Base-by-base conservation (phyloP, 2,329 filamentous ascomycete species). In the Apiospora hydei region DNA sequence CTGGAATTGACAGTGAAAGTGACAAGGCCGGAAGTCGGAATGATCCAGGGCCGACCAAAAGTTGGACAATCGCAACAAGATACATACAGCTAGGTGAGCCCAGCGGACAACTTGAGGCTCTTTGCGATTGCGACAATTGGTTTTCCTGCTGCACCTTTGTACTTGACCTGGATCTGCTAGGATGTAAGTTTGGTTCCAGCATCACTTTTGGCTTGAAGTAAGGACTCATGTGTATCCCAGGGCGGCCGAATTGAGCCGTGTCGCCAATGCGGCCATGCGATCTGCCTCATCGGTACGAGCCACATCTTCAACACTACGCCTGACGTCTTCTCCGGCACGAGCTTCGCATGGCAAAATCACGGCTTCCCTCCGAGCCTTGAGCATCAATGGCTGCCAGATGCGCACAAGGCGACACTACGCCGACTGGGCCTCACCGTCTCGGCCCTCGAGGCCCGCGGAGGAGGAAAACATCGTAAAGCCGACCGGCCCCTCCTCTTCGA, bases 381-480 rank as follows among this genome's bases (percentile, higher is more conserved):
- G 49, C 47, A 57, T 69, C 47, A 69, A 43, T 43, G 47, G 68
- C 47, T 51, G 30, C 34, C 26, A 18, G 18, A 41, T 24, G 34
- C 57, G 57, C 34, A 64, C 66, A 30, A 13, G n/a, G 21, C 72
- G 72, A 6, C 47, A 38, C 67, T 34, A 78, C 34, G 77, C 78
- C 8, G 69, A 73, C 10, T 76, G 75, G 30, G 34, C 75, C 34
- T 47, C 75, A 5, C 10, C 73, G 64, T 34, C 38, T 13, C 47
- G 41, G 14, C 38, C 57, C 18, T 41, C 57, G 13, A 21, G 38
- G n/a, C n/a, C 46, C 13, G 44, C 24, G n/a, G 38, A 61, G 21
- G 71, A 70, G 18, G 26, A 51, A 30, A 53, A 71, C 18, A 69
- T 73, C 30, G 30, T n/a, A n/a, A 73, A 70, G 53, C 72, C 72